Evolutionary conservation across 352 stramenopile species (phyloP), one percentile per base, ranked within the genome.

Genomic region (Phytophthora chlamydospora): DNA sequence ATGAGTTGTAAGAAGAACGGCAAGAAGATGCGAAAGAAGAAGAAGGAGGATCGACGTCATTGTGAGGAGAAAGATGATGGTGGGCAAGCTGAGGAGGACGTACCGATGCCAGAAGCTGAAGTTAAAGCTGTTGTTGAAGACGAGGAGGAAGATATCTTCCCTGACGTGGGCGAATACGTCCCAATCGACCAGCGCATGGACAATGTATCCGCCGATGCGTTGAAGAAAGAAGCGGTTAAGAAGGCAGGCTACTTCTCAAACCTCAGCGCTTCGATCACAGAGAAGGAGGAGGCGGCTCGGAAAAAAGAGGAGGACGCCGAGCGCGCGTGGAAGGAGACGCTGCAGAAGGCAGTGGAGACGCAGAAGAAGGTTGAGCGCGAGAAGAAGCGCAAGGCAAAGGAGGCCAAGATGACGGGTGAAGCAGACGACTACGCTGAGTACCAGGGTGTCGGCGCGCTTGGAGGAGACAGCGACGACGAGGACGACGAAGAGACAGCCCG

Each of bases 81-180:
- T 13, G 43, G 21, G 7, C n/a, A 27, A 43, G 31, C 3, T 27
- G 54, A 44, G 31, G 31, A 11, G 48, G 53, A 53, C 19, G 46
- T 43, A 47, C 12, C 31, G 35, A 65, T 50, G 35, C n/a, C 16
- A 39, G 17, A 44, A 27, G 33, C 12, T 51, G 53, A 42, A 29
- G 46, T 34, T 46, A 60, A 17, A 10, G 49, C 32, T 41, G 34
- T 38, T 31, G 70, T 66, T 0, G 66, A 85, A 1, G 71, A 78
- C 2, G 71, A 87, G 1, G 78, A 88, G 6, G 80, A 90, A 57
- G 81, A 91, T 60, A 93, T 93, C 10, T 93, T 93, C 41, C 74
- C 78, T 1, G 78, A 91, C 19, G 80, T 79, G 11, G 80, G 80
- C 2, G 80, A 90, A 16, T 91, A 91, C 49, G 68, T 93, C 4